Percentiles rank a stretch among this genome's conserved stretches.
Evolutionary conservation across 495 filamentous ascomycete species (phyloP).

Genomic region (Talaromyces stipitatus): DNA sequence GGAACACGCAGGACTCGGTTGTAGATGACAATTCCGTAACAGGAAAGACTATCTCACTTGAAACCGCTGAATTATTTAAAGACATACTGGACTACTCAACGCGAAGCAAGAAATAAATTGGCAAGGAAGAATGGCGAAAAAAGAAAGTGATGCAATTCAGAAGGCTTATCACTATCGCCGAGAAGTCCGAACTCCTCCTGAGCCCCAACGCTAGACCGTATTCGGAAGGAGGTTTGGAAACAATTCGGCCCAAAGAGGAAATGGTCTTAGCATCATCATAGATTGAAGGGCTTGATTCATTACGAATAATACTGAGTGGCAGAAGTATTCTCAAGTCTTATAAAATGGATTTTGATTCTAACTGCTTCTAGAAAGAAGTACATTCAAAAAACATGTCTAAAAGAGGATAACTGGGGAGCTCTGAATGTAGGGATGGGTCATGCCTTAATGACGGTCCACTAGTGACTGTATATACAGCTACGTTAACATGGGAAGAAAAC

Average conservation of each 20-base stretch:
- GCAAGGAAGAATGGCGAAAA: neutral
- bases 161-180: neutral
- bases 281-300: neutral
- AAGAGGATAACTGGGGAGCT: neutral
- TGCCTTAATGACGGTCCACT: neutral
- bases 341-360: no score
- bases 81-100: neutral
- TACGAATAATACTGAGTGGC: neutral
- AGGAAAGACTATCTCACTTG: neutral
- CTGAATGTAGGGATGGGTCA: neutral
- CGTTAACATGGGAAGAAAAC: neutral
- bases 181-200: neutral
- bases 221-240: neutral
- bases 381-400: neutral
- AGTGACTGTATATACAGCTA: neutral
- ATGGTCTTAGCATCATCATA: no score
- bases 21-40: neutral
- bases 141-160: neutral
- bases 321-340: no score
- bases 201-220: neutral
- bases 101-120: neutral
- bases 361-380: neutral
- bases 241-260: constrained; percentile 5
- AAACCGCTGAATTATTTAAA: neutral
- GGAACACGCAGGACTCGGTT: constrained; percentile 1